Evolutionary conservation across 805 yeast genomes (phyloP).

Genomic region (Clavispora vitiphila): DNA sequence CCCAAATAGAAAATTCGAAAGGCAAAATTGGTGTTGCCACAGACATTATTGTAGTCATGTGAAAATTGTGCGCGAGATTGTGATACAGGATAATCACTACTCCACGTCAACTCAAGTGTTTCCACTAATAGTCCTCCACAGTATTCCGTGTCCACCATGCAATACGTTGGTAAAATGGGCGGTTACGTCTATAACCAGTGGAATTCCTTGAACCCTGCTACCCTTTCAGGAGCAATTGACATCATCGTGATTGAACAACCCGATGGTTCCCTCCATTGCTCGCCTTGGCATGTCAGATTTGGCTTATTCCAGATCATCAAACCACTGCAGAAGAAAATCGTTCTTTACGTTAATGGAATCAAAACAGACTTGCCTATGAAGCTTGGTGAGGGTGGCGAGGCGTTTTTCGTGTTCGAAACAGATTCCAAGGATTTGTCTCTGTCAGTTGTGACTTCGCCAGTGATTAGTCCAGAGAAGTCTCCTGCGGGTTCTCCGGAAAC

Average conservation of each 20-base stretch:
- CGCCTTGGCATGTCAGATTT: slow-evolving; percentile 95
- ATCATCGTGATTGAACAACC: slow-evolving; percentile 91
- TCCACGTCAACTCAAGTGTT: not conserved
- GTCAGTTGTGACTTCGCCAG: slow-evolving; percentile 82
- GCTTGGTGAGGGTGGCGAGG: slow-evolving; percentile 96
- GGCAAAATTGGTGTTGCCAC: no score
- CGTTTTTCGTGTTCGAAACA: slow-evolving; percentile 93
- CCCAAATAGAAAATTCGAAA: not conserved
- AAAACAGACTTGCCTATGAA: slow-evolving; percentile 89
- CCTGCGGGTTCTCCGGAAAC: slow-evolving; percentile 42
- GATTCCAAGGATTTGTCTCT: slow-evolving; percentile 58
- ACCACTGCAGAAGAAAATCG: slow-evolving; percentile 94
- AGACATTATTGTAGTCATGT: not conserved
- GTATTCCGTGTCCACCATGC: slow-evolving; percentile 48
- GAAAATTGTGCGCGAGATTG: not conserved
- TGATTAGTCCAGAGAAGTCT: slow-evolving; percentile 60
- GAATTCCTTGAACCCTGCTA: slow-evolving; percentile 95
- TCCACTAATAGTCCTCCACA: not conserved
- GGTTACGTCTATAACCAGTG: slow-evolving; percentile 95
- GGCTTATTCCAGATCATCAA: slow-evolving; percentile 90
- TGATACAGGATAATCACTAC: not conserved
- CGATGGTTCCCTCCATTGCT: slow-evolving; percentile 74
- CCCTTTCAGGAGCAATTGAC: slow-evolving; percentile 95
- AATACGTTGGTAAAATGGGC: slow-evolving; percentile 92
- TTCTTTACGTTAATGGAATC: slow-evolving; percentile 77